phyloP scores from a whole-genome alignment of 441 rosid genomes.

The Syzygium malaccense region DNA sequence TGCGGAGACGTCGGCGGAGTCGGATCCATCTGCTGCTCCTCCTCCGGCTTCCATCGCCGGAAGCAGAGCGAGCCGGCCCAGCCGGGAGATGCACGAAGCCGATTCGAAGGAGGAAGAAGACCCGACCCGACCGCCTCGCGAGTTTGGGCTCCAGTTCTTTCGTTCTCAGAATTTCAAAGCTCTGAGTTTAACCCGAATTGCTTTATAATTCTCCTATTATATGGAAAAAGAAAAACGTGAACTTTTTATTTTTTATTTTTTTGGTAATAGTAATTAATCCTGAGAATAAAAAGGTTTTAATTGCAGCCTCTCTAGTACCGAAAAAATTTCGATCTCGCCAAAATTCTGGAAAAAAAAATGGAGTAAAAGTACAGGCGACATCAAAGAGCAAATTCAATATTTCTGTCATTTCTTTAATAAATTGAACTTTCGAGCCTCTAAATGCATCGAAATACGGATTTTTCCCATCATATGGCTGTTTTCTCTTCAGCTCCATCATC shows the following conservation, averaged over 20 bases:
- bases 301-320: not conserved
- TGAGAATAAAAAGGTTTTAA: not conserved
- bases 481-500: accelerated
- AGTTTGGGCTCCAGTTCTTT: not conserved
- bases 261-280: not conserved
- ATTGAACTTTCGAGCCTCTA: not conserved
- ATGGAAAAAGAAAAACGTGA: not conserved
- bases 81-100: not conserved
- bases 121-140: not conserved
- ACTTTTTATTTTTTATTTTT: not conserved
- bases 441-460: not conserved
- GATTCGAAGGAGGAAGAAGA: not conserved
- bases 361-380: not conserved
- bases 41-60: not conserved
- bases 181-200: not conserved
- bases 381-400: not conserved
- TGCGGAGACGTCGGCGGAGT: not conserved
- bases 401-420: not conserved
- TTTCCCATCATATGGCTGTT: not conserved
- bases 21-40: slow-evolving; percentile 1
- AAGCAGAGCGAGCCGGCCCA: not conserved
- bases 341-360: not conserved
- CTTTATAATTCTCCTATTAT: not conserved
- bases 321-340: not conserved
- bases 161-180: not conserved